Evolutionary conservation across 208 protist species (phyloP).

Genomic region (Leishmania major): DNA sequence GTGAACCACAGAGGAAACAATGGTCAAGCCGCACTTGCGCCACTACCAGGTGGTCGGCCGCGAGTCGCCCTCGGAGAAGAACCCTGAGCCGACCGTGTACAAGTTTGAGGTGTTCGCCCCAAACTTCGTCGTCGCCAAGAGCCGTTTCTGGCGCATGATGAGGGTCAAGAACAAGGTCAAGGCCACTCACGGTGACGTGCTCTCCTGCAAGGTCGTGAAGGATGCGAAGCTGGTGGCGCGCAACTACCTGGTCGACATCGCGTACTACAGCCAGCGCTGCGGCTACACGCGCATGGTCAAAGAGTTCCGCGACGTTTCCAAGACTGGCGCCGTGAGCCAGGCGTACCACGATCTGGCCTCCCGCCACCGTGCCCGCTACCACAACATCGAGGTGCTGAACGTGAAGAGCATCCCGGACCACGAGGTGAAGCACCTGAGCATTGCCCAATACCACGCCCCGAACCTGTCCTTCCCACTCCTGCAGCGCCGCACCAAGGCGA

Average conservation of each 20-base stretch:
- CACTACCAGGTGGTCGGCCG: conserved; percentile 97
- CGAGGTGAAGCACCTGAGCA: conserved; percentile 80
- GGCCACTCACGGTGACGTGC: conserved; percentile 97
- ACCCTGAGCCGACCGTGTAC: conserved; percentile 96
- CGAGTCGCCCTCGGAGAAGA: conserved; percentile 91
- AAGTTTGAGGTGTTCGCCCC: conserved; percentile 98
- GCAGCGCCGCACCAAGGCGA: conserved; percentile 79
- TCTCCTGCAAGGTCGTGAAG: conserved; percentile 93
- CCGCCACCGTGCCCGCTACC: conserved; percentile 95
- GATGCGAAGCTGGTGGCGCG: conserved; percentile 97
- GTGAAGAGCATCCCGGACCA: conserved; percentile 90
- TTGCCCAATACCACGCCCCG: conserved; percentile 93
- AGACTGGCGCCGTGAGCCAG: conserved; percentile 96
- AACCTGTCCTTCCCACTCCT: conserved; percentile 97
- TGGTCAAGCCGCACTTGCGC: conserved; percentile 83
- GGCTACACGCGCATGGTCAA: conserved; percentile 99
- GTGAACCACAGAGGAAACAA: conserved; percentile 17
- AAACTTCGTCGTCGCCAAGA: conserved; percentile 98
- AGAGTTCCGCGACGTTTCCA: conserved; percentile 98
- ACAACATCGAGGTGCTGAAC: conserved; percentile 97
- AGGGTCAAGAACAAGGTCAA: conserved; percentile 98
- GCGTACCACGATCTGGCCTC: conserved; percentile 98
- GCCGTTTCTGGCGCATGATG: conserved; percentile 99
- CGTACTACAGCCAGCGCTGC: conserved; percentile 98
- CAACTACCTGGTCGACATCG: conserved; percentile 99